Evolutionary conservation across 768 basidiomycete genomes (phyloP), one percentile per base, ranked within the genome.

Genomic region (Solioccasus polychromus): DNA sequence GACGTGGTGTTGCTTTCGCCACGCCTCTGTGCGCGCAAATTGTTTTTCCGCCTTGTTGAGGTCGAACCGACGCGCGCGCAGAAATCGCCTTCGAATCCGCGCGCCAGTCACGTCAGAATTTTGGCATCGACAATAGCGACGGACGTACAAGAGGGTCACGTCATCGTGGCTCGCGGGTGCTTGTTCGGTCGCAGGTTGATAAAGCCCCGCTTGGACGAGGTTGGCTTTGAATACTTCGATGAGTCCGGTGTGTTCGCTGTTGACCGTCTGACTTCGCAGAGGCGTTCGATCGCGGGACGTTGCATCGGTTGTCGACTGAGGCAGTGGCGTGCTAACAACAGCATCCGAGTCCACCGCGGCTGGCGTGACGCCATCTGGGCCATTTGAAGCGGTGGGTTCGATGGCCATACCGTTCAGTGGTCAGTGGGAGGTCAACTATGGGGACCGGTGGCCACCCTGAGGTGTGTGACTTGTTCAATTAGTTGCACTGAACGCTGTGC

Each of bases 51-150:
- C 88, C 47, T 78, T 76, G 17, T 64, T 54, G 12, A 75, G 68
- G 48, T 87, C 76, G 60, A 82, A 92, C 45, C 72, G 72, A 47
- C 91, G 73, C 5, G 91, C 91, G n/a, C 88, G 78, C 3, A 92
- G 77, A 60, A 91, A 92, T 10, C 91, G 85, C 20, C 90, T 92
- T 62, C 37, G n/a, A 11, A 17, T 31, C 30, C 11, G 11, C 12
- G 28, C 12, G 7, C 12, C 28, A 28, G 28, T 7, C 28, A 7
- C n/a, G n/a, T 12, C 7, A 28, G 28, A 12, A 7, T 28, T 7
- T 28, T 12, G 28, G 7, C 28, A 12, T 9, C 4, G 30, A 15
- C 5, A 34, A 6, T 3, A 25, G 17, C 1, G n/a, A 25, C 23
- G 24, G 23, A 69, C 79, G 40, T 48, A 88, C 85, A 86, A 59